phyloP scores from a whole-genome alignment of 306 rosid genomes.

The Vicia villosa region DNA sequence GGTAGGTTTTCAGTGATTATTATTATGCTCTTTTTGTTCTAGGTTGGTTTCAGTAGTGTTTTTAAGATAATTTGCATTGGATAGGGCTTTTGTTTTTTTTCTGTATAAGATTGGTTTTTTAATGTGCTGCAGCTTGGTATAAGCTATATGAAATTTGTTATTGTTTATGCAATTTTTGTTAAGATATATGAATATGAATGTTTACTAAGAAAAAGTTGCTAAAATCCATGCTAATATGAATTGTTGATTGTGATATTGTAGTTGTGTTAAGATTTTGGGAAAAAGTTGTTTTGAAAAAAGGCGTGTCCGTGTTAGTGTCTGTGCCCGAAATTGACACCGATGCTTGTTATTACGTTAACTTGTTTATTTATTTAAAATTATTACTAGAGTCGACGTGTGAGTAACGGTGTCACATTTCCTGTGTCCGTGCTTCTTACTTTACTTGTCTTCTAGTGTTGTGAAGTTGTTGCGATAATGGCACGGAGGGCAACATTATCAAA shows the following conservation, averaged over 20 bases:
- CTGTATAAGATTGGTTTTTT: not conserved
- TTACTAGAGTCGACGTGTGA: no score
- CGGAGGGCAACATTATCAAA: no score
- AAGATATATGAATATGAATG: not conserved
- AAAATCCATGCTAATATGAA: conserved; percentile 6
- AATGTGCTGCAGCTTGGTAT: not conserved
- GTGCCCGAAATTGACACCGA: no score
- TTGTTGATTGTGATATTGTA: not conserved
- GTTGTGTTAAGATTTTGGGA: not conserved
- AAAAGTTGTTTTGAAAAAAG: no score
- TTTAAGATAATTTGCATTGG: not conserved
- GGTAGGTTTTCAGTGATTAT: no score
- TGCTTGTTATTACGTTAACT: no score
- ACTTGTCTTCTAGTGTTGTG: not conserved
- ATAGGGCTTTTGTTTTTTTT: not conserved
- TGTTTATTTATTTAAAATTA: no score
- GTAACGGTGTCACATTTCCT: no score
- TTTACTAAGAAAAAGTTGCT: not conserved
- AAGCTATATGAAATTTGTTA: not conserved
- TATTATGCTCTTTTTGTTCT: not conserved
- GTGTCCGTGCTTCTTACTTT: no score
- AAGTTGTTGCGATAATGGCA: not conserved
- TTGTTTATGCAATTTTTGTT: conserved; percentile 5
- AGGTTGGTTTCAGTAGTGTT: not conserved
- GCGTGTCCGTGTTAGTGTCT: no score